Percentiles rank a stretch among this genome's conserved stretches.
phyloP scores from a whole-genome alignment of 2,329 filamentous ascomycete genomes.

The Fusarium sp. region DNA sequence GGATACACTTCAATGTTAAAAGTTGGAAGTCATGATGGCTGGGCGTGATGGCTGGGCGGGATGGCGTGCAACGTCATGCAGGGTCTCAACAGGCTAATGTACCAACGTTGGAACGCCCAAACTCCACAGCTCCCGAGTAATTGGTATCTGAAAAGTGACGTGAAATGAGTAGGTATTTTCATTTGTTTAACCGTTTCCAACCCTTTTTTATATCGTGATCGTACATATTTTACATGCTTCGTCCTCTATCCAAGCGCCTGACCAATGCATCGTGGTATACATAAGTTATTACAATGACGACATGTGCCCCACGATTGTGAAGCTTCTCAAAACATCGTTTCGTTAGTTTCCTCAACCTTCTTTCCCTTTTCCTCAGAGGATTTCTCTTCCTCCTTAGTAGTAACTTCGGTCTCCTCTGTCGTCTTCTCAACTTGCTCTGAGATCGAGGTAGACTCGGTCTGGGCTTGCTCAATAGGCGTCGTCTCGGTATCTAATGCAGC shows the following conservation, averaged over 20 bases:
- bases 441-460: not conserved
- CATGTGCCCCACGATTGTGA: slow-evolving; percentile 7
- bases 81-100: slow-evolving; percentile 29
- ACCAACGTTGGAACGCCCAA: slow-evolving; percentile 13
- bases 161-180: slow-evolving; percentile 1
- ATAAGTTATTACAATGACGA: slow-evolving; percentile 28
- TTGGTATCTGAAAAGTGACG: not conserved
- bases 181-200: not conserved
- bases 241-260: slow-evolving; percentile 28
- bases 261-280: slow-evolving; percentile 40
- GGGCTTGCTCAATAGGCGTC: not conserved
- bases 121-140: not conserved
- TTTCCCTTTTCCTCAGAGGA: slow-evolving; percentile 17
- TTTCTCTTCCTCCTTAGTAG: slow-evolving; percentile 13
- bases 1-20: not conserved
- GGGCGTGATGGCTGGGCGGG: slow-evolving; percentile 9
- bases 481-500: not conserved
- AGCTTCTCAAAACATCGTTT: slow-evolving; percentile 28
- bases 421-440: not conserved
- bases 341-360: slow-evolving; percentile 17
- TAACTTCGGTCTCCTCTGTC: not conserved
- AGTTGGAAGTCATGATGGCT: slow-evolving; percentile 32
- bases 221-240: slow-evolving; percentile 20
- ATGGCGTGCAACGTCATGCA: slow-evolving; percentile 29
- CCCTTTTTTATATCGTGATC: slow-evolving; percentile 30